phyloP scores from a whole-genome alignment of 305 asterid species.

The Ajuga reptans region DNA sequence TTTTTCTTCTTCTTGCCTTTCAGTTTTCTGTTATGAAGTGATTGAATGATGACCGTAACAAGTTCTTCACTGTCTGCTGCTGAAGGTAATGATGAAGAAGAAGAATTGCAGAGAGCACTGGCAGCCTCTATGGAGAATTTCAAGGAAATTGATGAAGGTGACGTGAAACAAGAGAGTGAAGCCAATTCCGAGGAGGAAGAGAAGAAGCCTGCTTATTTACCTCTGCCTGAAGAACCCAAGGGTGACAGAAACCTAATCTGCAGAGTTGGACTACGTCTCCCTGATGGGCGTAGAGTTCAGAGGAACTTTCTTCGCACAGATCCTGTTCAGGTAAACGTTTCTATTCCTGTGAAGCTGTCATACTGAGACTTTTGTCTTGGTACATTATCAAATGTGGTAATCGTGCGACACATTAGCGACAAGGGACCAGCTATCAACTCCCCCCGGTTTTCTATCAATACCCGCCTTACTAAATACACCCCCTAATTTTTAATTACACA shows the following conservation, averaged over 20 bases:
- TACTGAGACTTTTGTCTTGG: neutral
- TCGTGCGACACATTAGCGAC: neutral
- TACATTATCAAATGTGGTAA: neutral
- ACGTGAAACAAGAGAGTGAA: conserved; percentile 31
- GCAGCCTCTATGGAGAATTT: conserved; percentile 68
- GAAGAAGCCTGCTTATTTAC: conserved; percentile 51
- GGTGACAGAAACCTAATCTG: conserved; percentile 59
- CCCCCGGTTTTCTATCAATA: too few relatives aligned
- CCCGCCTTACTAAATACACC: too few relatives aligned
- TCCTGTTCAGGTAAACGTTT: conserved; percentile 54
- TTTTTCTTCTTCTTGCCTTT: conserved; percentile 5
- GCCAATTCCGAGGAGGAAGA: conserved; percentile 32
- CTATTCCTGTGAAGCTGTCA: neutral
- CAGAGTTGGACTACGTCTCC: conserved; percentile 81
- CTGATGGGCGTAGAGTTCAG: conserved; percentile 82
- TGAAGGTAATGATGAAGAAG: conserved; percentile 51
- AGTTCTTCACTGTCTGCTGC: conserved; percentile 36
- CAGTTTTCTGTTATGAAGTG: conserved; percentile 7
- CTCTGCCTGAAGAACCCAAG: conserved; percentile 81
- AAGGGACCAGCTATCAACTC: too few relatives aligned
- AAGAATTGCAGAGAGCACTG: conserved; percentile 60
- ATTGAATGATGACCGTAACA: conserved; percentile 6
- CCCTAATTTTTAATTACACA: too few relatives aligned
- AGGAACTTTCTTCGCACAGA: conserved; percentile 74
- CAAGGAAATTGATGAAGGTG: conserved; percentile 30